Base-by-base conservation (phyloP, 305 asterid species). In the Fraxinus greggii region DNA sequence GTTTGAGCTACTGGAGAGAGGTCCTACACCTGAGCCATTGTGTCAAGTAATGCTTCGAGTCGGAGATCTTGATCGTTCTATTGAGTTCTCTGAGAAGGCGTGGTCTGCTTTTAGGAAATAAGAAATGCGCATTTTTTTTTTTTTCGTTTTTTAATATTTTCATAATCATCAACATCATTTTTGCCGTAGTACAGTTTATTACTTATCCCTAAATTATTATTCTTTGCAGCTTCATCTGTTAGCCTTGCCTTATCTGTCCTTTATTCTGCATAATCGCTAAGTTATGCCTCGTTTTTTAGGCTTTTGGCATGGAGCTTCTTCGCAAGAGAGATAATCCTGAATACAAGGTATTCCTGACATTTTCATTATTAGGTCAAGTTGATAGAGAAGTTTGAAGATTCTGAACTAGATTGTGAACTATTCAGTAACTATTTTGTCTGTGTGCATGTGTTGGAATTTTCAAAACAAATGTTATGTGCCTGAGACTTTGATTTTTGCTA, bases 11-110 rank as follows among this genome's bases (percentile, higher is more conserved):
- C 80, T 96, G 89, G 98, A 96, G 89, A 89, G 99, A 83, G 97
- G 95, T 80, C 98, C 97, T 59, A 93, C 98, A 76, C 98, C 97
- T 59, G 99, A 96, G 87, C 98, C 98, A 24, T 78, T 97, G 67
- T 97, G 99, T 81, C 98, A 97, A 91, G 96, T 97, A 79, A 97
- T 97, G 99, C 98, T 97, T 86, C 92, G 99, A 83, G 99, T 97
- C 19, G 98, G 99, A 85, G 96, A 97, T 89, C 94, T 97, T 81
- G 96, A 96, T 76, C 98, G 97, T n/a, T 82, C 99, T 79, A 92
- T 97, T 81, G 90, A 88, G 74, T 97, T 97, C 88, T 92, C 94
- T 81, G 95, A 94, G 91, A 91, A 97, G 92, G 99, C 93, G 81
- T 45, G 85, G 17, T 65, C 35, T 84, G 75, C 48, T 54, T 63